phyloP scores from a whole-genome alignment of 169 alveolate species.

The Neospora caninum region DNA sequence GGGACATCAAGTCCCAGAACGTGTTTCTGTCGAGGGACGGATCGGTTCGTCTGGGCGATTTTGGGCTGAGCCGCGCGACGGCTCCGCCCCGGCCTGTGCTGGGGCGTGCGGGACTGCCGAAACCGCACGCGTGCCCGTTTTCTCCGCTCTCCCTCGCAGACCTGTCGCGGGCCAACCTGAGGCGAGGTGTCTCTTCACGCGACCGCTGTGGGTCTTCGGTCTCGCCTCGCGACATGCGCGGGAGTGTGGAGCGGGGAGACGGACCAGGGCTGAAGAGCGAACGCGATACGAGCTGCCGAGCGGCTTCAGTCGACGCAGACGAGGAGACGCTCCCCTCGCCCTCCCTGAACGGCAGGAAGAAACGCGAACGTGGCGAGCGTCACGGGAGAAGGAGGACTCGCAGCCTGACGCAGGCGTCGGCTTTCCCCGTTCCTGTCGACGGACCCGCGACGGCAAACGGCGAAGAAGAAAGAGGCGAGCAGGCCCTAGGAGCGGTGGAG shows the following conservation, averaged over 20 bases:
- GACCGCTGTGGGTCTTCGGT: neutral
- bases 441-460: too few species aligned
- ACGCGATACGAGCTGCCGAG: neutral
- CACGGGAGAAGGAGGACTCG: too few species aligned
- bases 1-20: conserved; percentile 66
- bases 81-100: neutral
- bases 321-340: too few species aligned
- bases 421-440: too few species aligned
- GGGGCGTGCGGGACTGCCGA: neutral
- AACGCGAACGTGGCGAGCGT: too few species aligned
- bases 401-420: too few species aligned
- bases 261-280: neutral
- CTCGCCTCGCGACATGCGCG: neutral
- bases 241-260: neutral
- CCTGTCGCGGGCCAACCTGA: neutral
- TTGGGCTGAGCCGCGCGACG: conserved; percentile 51
- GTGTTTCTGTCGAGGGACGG: conserved; percentile 57
- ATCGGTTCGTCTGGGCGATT: conserved; percentile 55
- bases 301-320: too few species aligned
- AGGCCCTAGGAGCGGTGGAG: too few species aligned
- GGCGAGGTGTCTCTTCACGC: neutral
- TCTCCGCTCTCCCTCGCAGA: neutral
- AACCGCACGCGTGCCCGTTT: neutral
- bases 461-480: too few species aligned
- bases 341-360: too few species aligned